Conservation (phyloP, 2,329 filamentous ascomycete genomes). For the Ophiostoma pallidulum region DNA sequence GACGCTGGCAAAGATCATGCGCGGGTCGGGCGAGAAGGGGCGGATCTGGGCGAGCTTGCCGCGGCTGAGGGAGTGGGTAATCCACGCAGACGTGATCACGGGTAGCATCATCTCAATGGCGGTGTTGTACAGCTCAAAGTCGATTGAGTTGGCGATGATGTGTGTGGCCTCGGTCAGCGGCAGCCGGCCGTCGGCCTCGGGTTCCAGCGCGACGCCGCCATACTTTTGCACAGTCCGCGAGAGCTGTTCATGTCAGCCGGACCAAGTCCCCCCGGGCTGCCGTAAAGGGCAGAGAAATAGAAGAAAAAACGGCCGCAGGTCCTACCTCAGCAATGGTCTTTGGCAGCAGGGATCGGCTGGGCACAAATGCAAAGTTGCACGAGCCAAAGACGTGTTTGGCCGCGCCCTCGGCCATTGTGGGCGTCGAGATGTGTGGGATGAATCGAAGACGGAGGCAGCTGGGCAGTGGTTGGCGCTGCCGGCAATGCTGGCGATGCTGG, state of each 20-base stretch:
- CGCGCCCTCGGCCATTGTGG: conserved; percentile 23
- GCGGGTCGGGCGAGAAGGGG: conserved; percentile 82
- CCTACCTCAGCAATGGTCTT: conserved; percentile 33
- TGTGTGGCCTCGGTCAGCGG: conserved; percentile 42
- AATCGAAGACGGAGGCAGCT: neutral
- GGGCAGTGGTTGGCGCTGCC: too few relatives aligned
- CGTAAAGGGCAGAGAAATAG: too few relatives aligned
- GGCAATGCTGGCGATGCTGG: too few relatives aligned
- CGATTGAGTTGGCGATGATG: conserved; percentile 62
- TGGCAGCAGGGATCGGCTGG: conserved; percentile 31
- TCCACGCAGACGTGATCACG: conserved; percentile 76
- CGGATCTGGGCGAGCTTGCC: conserved; percentile 66
- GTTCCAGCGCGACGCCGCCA: conserved; percentile 41
- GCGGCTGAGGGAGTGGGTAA: conserved; percentile 59
- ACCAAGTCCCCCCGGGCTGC: too few relatives aligned
- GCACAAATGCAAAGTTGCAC: conserved; percentile 37
- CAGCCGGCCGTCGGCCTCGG: conserved; percentile 38
- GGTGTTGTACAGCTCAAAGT: conserved; percentile 79
- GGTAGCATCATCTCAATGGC: conserved; percentile 70
- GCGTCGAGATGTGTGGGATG: neutral
- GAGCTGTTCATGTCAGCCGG: conserved; percentile 26
- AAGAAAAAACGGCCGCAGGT: neutral
- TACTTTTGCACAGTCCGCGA: conserved; percentile 35
- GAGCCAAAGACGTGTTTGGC: conserved; percentile 30
- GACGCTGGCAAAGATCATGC: conserved; percentile 81